Percentiles rank a stretch among this genome's conserved stretches.
Conservation (phyloP, 768 basidiomycete species). For the Coprinopsis strossmayeri region DNA sequence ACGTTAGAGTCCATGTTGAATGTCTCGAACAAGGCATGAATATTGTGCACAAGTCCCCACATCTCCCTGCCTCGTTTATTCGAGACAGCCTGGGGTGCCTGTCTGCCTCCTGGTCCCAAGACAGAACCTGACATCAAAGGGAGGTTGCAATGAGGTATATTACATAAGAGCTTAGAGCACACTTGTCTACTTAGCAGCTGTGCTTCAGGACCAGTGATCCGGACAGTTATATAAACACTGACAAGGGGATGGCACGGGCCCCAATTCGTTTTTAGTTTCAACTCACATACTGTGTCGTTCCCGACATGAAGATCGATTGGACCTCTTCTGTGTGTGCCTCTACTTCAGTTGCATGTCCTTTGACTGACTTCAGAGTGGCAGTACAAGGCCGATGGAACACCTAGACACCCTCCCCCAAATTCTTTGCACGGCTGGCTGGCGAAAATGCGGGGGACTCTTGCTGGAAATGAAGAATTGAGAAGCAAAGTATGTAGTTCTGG, state of each 20-base stretch:
- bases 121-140: too few species aligned
- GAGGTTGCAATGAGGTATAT: too few species aligned
- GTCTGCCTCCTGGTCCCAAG: neutral
- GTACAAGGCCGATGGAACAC: conserved; percentile 39
- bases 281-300: conserved; percentile 8
- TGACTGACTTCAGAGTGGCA: conserved; percentile 15
- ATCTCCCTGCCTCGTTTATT: neutral
- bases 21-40: neutral
- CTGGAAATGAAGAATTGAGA: conserved; percentile 54
- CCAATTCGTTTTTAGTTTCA: conserved; percentile 3
- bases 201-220: neutral
- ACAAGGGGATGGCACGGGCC: neutral
- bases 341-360: neutral
- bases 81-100: neutral
- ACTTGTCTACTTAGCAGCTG: too few species aligned
- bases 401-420: conserved; percentile 43
- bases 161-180: too few species aligned
- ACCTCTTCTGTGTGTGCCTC: conserved; percentile 29
- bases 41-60: neutral
- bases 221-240: conserved; percentile 5
- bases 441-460: conserved; percentile 70
- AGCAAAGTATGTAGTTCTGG: conserved; percentile 28
- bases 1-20: neutral
- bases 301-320: conserved; percentile 49
- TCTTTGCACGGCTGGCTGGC: conserved; percentile 73